A percentile compares a stretch with the other conserved stretches of the same genome.
Conservation (phyloP, 2,329 filamentous ascomycete species). For the Cyanodermella asteris region DNA sequence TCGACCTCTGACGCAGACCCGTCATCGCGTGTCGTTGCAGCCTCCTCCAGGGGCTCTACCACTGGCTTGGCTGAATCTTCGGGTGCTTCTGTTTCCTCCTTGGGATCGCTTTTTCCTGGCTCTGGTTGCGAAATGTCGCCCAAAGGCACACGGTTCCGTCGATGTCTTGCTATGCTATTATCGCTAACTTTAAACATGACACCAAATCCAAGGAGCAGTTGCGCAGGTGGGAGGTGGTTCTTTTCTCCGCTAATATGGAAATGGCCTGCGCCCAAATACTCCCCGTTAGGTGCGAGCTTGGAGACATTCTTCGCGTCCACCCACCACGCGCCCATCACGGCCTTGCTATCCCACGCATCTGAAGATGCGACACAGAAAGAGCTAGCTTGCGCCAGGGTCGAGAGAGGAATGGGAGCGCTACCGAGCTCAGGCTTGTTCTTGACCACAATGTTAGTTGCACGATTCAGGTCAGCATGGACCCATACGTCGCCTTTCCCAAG, state of each 20-base stretch:
- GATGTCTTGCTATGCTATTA: conserved; percentile 60
- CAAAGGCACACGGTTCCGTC: conserved; percentile 57
- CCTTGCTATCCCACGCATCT: conserved; percentile 87
- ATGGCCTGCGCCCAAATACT: conserved; percentile 54
- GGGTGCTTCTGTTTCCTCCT: conserved; percentile 1
- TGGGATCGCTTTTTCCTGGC: conserved; percentile 4
- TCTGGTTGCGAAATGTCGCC: conserved; percentile 24
- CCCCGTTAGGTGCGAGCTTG: conserved; percentile 59
- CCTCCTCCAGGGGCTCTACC: neutral
- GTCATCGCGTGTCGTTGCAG: neutral
- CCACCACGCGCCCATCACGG: conserved; percentile 92
- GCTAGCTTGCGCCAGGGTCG: conserved; percentile 77
- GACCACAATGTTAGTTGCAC: conserved; percentile 66
- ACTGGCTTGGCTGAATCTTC: conserved; percentile 1
- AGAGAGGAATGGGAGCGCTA: conserved; percentile 74
- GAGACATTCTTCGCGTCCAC: conserved; percentile 75
- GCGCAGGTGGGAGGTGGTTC: conserved; percentile 73
- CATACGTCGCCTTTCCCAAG: conserved; percentile 79
- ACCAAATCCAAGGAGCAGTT: conserved; percentile 69
- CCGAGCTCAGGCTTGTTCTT: conserved; percentile 64
- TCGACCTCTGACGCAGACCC: neutral
- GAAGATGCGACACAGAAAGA: conserved; percentile 67
- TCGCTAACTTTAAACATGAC: conserved; percentile 77
- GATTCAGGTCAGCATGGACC: conserved; percentile 71
- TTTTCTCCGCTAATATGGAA: conserved; percentile 75